Percentiles rank a stretch among this genome's conserved stretches.
phyloP scores from a whole-genome alignment of 2,329 filamentous ascomycete species.

The Sporothrix globosa region DNA sequence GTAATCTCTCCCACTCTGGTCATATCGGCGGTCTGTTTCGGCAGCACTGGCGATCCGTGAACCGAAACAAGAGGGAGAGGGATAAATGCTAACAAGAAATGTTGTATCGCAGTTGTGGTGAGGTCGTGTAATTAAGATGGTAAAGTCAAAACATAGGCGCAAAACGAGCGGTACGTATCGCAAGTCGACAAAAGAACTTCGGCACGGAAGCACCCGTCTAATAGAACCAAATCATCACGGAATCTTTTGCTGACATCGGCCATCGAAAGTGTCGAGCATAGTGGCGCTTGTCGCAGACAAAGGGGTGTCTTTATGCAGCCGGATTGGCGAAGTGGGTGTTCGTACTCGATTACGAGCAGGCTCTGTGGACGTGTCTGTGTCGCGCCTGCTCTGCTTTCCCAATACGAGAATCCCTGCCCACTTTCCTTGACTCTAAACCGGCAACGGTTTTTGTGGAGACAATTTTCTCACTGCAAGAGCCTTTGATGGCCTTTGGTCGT shows the following conservation, averaged over 20 bases:
- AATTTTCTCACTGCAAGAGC: neutral
- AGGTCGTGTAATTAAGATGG: too few relatives aligned
- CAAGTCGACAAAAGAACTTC: neutral
- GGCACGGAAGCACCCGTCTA: constrained; percentile 18
- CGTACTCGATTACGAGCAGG: neutral
- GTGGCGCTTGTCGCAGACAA: constrained; percentile 22
- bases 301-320: constrained; percentile 15
- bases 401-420: constrained; percentile 26
- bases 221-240: neutral
- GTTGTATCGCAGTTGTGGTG: too few relatives aligned
- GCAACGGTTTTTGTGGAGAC: neutral
- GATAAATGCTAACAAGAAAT: neutral
- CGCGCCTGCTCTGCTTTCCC: constrained; percentile 3
- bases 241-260: neutral
- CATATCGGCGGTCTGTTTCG: constrained; percentile 20
- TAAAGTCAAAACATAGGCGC: neutral
- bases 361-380: neutral
- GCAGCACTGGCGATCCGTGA: constrained; percentile 15
- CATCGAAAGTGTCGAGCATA: neutral
- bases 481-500: too few relatives aligned
- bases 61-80: constrained; percentile 15
- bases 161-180: neutral
- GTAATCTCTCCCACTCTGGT: neutral
- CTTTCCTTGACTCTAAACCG: constrained; percentile 8
- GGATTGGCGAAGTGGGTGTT: neutral